A percentile compares a stretch with the other conserved stretches of the same genome.
Evolutionary conservation across 1,284 basidiomycete genomes (phyloP).

Genomic region (Termitomyces sp.): DNA sequence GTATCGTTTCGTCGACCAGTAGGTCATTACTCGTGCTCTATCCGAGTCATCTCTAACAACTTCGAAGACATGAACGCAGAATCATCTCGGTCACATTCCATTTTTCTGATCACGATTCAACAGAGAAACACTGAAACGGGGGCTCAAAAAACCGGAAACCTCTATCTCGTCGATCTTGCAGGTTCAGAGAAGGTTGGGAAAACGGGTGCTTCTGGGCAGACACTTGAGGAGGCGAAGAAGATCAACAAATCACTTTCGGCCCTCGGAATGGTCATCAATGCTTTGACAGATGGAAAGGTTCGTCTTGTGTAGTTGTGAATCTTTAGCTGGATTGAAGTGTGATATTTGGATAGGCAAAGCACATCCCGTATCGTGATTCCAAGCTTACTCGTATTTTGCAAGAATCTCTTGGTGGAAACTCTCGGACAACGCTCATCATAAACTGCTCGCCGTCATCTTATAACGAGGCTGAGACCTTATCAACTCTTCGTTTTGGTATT

Average conservation of each 20-base stretch:
- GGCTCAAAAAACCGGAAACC: constrained; percentile 92
- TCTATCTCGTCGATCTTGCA: constrained; percentile 97
- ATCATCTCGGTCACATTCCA: constrained; percentile 97
- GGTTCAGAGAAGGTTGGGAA: constrained; percentile 99
- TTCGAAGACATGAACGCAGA: constrained; percentile 98
- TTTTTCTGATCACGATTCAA: constrained; percentile 97
- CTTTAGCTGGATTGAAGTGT: not conserved
- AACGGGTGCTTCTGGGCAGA: constrained; percentile 98
- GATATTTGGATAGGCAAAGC: constrained; percentile 68
- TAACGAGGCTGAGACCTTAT: constrained; percentile 97
- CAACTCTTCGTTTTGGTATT: constrained; percentile 97
- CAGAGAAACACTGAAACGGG: constrained; percentile 96
- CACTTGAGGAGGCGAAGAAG: constrained; percentile 99
- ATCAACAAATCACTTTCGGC: constrained; percentile 99
- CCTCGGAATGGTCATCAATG: constrained; percentile 99
- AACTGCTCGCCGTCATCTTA: constrained; percentile 98
- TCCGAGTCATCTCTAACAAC: constrained; percentile 3
- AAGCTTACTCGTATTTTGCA: constrained; percentile 99
- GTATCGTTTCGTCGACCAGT: constrained; percentile 96
- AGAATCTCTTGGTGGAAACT: constrained; percentile 99
- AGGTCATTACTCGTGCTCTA: constrained; percentile 27
- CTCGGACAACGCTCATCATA: constrained; percentile 97
- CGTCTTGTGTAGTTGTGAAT: constrained; percentile 16
- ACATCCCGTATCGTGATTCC: constrained; percentile 98
- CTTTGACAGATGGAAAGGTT: constrained; percentile 94